Evolutionary conservation across 2,329 filamentous ascomycete genomes (phyloP).

Genomic region (Aureobasidium sp.): DNA sequence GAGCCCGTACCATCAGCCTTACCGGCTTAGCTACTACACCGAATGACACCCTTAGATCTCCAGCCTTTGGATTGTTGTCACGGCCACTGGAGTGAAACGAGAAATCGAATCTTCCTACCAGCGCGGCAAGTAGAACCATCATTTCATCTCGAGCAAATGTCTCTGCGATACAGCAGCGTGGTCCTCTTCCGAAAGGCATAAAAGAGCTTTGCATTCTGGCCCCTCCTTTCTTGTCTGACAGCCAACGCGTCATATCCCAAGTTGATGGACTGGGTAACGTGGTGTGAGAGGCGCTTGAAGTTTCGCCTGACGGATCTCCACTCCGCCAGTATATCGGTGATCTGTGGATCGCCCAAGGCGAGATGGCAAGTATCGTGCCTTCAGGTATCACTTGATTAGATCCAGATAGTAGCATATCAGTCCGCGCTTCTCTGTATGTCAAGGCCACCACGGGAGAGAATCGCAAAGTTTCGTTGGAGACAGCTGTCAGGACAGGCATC

Average conservation of each 20-base stretch:
- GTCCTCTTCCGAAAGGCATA: slow-evolving; percentile 7
- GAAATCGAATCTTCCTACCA: not conserved
- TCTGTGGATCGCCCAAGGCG: slow-evolving; percentile 6
- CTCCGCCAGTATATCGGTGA: slow-evolving; percentile 1
- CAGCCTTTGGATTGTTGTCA: not conserved
- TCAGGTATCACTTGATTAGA: not conserved
- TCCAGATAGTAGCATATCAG: not conserved
- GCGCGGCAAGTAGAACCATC: not conserved
- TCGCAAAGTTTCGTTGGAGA: slow-evolving; percentile 3
- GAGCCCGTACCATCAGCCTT: not conserved
- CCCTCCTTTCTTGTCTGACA: slow-evolving; percentile 8
- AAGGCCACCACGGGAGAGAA: not conserved
- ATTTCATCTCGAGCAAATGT: slow-evolving; percentile 4
- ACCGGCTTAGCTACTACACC: not conserved
- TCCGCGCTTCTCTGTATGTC: slow-evolving; percentile 2
- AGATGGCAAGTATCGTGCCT: slow-evolving; percentile 2
- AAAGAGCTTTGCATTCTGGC: slow-evolving; percentile 9
- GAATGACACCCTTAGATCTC: not conserved
- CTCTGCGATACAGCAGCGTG: slow-evolving; percentile 7
- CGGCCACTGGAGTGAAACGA: slow-evolving; percentile 1
- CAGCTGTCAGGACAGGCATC: not conserved
- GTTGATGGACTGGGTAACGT: not conserved
- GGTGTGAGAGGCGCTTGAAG: not conserved
- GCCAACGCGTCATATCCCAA: not conserved
- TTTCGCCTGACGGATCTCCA: not conserved